Percentiles rank a stretch among this genome's conserved stretches.
These are phyloP conservation scores for Zygoascus tannicola DNA, from an alignment of 805 yeast genomes.

Conservation along the genomic window DNA sequence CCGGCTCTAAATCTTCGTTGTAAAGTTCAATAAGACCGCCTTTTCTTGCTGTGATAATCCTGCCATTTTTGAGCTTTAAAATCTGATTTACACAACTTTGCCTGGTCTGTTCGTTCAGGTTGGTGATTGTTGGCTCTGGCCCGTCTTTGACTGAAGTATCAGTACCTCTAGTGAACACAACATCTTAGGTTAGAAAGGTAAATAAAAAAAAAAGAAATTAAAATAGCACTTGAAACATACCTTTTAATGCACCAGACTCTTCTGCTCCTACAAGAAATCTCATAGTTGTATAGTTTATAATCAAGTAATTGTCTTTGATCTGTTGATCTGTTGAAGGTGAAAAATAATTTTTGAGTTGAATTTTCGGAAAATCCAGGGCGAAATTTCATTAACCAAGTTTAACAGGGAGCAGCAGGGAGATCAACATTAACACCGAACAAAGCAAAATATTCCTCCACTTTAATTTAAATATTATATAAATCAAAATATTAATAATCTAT, in stretches of 20 bases:
- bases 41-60: slow-evolving; percentile 12
- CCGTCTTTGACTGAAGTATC: slow-evolving; percentile 71
- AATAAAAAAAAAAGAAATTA: background rate
- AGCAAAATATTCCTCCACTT: too few relatives aligned
- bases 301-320: too few relatives aligned
- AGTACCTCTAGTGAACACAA: slow-evolving; percentile 56
- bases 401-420: too few relatives aligned
- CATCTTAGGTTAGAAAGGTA: slow-evolving; percentile 29
- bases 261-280: slow-evolving; percentile 42
- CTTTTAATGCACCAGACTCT: slow-evolving; percentile 42
- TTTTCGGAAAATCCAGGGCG: too few relatives aligned
- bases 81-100: slow-evolving; percentile 26
- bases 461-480: too few relatives aligned
- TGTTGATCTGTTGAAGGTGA: too few relatives aligned
- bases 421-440: too few relatives aligned
- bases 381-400: too few relatives aligned
- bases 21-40: slow-evolving; percentile 18
- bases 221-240: slow-evolving; percentile 15
- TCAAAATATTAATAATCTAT: background rate
- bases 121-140: slow-evolving; percentile 41
- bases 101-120: slow-evolving; percentile 34
- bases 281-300: too few relatives aligned
- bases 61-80: slow-evolving; percentile 1
- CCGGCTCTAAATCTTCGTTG: slow-evolving; percentile 10
- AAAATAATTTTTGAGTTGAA: too few relatives aligned